Base-by-base conservation (phyloP, 2,329 filamentous ascomycete species). In the Didymella arachidicola region DNA sequence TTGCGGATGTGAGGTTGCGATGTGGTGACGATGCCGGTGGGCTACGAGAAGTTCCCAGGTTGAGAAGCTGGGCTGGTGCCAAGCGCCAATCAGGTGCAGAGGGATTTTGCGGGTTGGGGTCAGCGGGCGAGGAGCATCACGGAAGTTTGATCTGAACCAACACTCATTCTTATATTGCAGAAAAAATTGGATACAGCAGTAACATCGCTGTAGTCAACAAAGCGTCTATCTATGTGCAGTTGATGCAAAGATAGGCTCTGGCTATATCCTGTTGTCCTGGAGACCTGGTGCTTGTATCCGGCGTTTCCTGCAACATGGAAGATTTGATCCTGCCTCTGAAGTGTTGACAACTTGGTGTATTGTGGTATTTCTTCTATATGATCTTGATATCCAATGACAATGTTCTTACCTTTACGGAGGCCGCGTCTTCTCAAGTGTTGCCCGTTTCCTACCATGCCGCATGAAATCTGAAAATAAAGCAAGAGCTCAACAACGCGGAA, bases 21-120 rank as follows among this genome's bases (percentile, higher is more conserved):
- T 56, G 56, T 53, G 51, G 59, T 54, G 55, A 54, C 57, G 59
- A 62, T 62, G 58, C 53, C 45, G 53, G 47, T 32, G 39, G 50
- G 27, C 52, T 49, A 59, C 53, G 55, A 55, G 59, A 57, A 45
- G n/a, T 39, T 19, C n/a, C 36, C 30, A 32, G 30, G 30, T 32
- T 32, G 30, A 32, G 30, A 30, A 16, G 30, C 30, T 32, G 22
- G 22, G 22, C 22, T 32, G 30, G 30, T 14, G 30, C 30, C 12
- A 4, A 14, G 32, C 49, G 45, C 67, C 64, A 70, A 70, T 70
- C 53, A 63, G 52, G 26, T 8, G 10, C 14, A 12, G 53, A 43
- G 65, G 66, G 65, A 65, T 68, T 70, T 68, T 66, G 64, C 64
- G 66, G 67, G 56, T 60, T 48, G 44, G 7, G 50, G 64, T 67